Base-by-base conservation (phyloP, 495 filamentous ascomycete genomes). In the Talaromyces nanjingensis region DNA sequence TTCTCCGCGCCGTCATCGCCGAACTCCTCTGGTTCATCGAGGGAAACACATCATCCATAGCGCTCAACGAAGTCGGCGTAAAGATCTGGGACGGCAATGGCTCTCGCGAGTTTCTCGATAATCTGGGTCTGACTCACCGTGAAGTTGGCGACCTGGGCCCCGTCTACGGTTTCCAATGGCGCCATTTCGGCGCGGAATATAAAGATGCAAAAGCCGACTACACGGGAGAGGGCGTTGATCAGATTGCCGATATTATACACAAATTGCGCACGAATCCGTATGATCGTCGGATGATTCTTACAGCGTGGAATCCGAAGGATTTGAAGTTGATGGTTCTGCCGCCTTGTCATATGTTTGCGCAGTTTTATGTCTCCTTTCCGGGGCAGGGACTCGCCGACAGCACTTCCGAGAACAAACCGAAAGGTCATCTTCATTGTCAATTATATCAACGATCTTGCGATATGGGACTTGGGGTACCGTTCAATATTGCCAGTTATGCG, bases 81-180 rank as follows among this genome's bases (percentile, higher is more conserved):
- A 96, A 96, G 74, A 98, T 98, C 78, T 98, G 94, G 94, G 94
- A 98, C 75, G 91, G 91, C 71, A 98, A 98, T 72, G 94, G 93
- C 63, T 90, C 86, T 60, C 93, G 94, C 70, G 87, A 83, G 65
- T 96, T 85, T 75, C 89, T 98, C 49, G 93, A 98, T 76, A 85
- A 77, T 61, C 80, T 93, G 14, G 93, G 93, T 6, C 83, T 98
- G 11, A 75, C 81, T 0, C 82, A 94, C 69, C 89, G 93, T 63
- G 89, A 81, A 33, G 89, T 84, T 22, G 94, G 96, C 64, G 94
- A 98, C 71, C 83, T 98, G 0, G 94, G 94, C 2, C 96, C 96
- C 62, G 92, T 98, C 0, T 98, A 98, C 72, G 94, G 94, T 4
- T 98, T 98, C 80, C 94, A 98, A 74, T 98, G 94, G 94, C 90